Percentiles rank a stretch among this genome's conserved stretches.
These are phyloP conservation scores for Catenaria anguillulae DNA, from an alignment of 371 early-diverging fungal species.

Conservation along the genomic window DNA sequence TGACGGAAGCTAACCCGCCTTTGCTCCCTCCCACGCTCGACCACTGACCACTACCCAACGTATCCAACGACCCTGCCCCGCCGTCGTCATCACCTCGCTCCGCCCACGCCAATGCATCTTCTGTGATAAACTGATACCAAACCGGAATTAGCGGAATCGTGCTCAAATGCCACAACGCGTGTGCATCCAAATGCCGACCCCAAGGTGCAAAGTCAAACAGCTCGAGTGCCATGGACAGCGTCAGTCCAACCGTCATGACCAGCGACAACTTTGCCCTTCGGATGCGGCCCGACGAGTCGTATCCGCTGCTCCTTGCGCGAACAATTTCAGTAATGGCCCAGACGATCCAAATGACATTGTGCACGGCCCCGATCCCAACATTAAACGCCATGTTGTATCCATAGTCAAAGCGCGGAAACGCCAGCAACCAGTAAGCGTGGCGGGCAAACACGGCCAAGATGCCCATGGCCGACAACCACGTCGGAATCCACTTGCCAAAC, in stretches of 20 bases:
- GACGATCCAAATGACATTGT: slow-evolving; percentile 34
- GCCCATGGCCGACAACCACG: slow-evolving; percentile 10
- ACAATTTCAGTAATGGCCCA: slow-evolving; percentile 14
- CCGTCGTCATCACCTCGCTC: too few species aligned
- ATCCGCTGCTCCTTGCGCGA: too few species aligned
- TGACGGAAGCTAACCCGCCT: too few species aligned
- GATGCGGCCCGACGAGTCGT: slow-evolving; percentile 24
- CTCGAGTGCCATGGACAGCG: slow-evolving; percentile 72
- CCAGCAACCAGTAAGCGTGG: slow-evolving; percentile 22
- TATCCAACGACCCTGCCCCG: too few species aligned
- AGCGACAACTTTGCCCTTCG: slow-evolving; percentile 46
- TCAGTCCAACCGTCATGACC: slow-evolving; percentile 36
- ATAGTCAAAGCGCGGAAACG: slow-evolving; percentile 59
- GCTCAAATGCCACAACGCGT: slow-evolving; percentile 86
- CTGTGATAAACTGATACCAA: slow-evolving; percentile 51
- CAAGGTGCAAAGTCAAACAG: slow-evolving; percentile 82
- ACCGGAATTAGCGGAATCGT: slow-evolving; percentile 64
- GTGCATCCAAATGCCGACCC: slow-evolving; percentile 70
- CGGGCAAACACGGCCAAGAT: slow-evolving; percentile 41
- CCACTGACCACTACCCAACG: too few species aligned
- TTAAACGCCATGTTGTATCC: slow-evolving; percentile 83
- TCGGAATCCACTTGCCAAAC: too few species aligned
- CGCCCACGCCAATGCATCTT: background rate
- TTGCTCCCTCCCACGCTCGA: too few species aligned
- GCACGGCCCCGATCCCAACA: slow-evolving; percentile 49